Base-by-base conservation (phyloP, 345 rosid genomes). In the Psidium guajava region DNA sequence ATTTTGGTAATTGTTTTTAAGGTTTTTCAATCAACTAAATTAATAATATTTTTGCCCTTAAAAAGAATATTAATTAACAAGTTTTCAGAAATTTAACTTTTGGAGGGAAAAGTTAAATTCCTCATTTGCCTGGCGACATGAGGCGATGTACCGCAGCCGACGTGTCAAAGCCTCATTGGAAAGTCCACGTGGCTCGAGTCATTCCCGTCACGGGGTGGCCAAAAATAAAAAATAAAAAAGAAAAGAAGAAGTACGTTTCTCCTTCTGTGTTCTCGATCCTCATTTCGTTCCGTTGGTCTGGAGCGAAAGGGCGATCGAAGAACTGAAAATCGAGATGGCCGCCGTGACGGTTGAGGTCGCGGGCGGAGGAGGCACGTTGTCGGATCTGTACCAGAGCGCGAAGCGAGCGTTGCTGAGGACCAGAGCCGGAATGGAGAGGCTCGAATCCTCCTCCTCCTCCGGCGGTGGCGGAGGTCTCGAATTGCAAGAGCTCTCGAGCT, bases 351-450 rank as follows among this genome's bases (percentile, higher is more conserved):
- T 81, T 52, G 86, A 84, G 81, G 86, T 27, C 22, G 61, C 81
- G 2, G 93, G 91, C 61, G 95, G 94, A 52, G 94, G 96, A 59
- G 95, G 93, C 83, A 88, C 96, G 25, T 86, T 97, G 52, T 95
- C 98, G 84, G 98, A 95, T 81, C 82, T 93, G 54, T 91, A 93
- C 82, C 92, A 90, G 77, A 93, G 86, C 56, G 90, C 98, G n/a
- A 95, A 87, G 89, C 93, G 87, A 92, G 50, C 87, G 40, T 89
- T 97, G 5, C 86, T 94, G 80, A 92, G 92, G 82, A 93, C 98
- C 13, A 91, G 98, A 28, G 98, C 92, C 81, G 98, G 97, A 69
- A 91, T 97, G 87, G 98, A 95, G 90, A 90, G 95, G 86, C 91
- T 95, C 42, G 98, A 93, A 74, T 87, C 89, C 89, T 91, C 94